phyloP scores from a whole-genome alignment of 176 grass and related monocot genomes.

The Eleusine indica region DNA sequence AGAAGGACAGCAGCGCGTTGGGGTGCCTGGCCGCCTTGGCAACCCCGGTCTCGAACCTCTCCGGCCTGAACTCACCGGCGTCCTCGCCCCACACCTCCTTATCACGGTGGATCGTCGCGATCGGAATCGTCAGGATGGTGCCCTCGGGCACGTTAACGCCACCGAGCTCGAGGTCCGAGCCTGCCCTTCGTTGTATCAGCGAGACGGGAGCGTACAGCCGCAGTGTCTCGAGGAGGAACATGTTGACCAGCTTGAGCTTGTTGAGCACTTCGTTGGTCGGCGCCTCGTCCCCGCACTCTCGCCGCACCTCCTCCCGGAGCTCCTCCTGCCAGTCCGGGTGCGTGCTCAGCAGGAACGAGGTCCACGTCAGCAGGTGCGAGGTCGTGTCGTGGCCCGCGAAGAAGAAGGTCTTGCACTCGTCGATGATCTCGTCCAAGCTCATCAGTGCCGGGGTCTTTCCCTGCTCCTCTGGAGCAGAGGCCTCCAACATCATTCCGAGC shows the following conservation, averaged over 20 bases:
- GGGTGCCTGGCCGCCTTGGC: slow-evolving; percentile 25
- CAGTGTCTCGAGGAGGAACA: slow-evolving; percentile 54
- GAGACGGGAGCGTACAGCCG: slow-evolving; percentile 37
- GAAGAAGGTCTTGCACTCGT: slow-evolving; percentile 72
- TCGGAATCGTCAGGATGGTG: slow-evolving; percentile 30
- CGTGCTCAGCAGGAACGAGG: slow-evolving; percentile 47
- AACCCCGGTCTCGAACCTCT: slow-evolving; percentile 51
- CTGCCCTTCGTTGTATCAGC: slow-evolving; percentile 29
- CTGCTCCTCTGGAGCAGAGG: slow-evolving; percentile 26
- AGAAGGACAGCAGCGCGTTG: slow-evolving; percentile 51
- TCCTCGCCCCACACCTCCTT: slow-evolving; percentile 63
- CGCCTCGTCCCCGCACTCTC: slow-evolving; percentile 26
- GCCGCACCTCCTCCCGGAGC: slow-evolving; percentile 49
- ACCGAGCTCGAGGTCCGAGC: slow-evolving; percentile 17
- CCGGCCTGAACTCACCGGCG: slow-evolving; percentile 57
- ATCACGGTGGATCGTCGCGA: slow-evolving; percentile 44
- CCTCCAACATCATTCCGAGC: slow-evolving; percentile 58
- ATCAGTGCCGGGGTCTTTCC: slow-evolving; percentile 1
- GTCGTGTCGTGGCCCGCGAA: slow-evolving; percentile 61
- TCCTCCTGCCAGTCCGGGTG: slow-evolving; percentile 55
- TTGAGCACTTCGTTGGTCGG: slow-evolving; percentile 36
- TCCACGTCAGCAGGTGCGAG: slow-evolving; percentile 51
- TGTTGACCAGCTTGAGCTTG: slow-evolving; percentile 51
- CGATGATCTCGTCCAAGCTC: slow-evolving; percentile 61
- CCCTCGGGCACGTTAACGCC: slow-evolving; percentile 30